These are phyloP conservation scores for Trifolium repens DNA, from an alignment of 306 rosid genomes.

Conservation along the genomic window DNA sequence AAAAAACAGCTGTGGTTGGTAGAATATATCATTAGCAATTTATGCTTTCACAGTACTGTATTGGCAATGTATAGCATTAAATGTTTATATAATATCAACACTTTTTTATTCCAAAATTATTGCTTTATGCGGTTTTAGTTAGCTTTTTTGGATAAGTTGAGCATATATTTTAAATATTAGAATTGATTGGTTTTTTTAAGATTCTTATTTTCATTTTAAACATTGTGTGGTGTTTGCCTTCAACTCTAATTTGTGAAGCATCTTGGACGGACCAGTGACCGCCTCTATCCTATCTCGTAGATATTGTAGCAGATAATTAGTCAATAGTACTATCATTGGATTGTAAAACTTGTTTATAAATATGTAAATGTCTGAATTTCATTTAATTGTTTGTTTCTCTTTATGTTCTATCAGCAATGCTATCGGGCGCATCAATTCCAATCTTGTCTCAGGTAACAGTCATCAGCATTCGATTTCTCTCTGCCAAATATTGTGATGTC, in stretches of 20 bases:
- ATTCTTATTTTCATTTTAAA: conserved; percentile 12
- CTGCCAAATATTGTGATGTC: conserved; percentile 11
- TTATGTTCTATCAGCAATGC: conserved; percentile 68
- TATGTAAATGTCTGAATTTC: conserved; percentile 21
- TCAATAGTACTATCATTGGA: background rate
- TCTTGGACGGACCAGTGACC: background rate
- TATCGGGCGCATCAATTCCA: conserved; percentile 86
- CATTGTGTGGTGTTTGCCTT: background rate
- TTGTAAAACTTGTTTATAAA: conserved; percentile 31
- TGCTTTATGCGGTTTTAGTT: conserved; percentile 4
- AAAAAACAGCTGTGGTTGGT: background rate
- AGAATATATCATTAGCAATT: background rate
- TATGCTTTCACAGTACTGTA: background rate
- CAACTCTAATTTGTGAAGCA: conserved; percentile 28
- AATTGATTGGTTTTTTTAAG: conserved; percentile 13
- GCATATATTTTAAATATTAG: background rate
- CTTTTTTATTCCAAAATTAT: background rate
- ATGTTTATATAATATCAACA: background rate
- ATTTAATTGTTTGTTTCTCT: conserved; percentile 36
- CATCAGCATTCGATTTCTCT: background rate
- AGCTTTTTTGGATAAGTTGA: conserved; percentile 11
- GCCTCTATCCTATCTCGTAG: conserved; percentile 6
- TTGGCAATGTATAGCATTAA: conserved; percentile 9
- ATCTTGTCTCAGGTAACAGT: conserved; percentile 75
- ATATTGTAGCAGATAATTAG: conserved; percentile 6